phyloP scores from a whole-genome alignment of 768 basidiomycete species.

The Phaeotremella fagi region DNA sequence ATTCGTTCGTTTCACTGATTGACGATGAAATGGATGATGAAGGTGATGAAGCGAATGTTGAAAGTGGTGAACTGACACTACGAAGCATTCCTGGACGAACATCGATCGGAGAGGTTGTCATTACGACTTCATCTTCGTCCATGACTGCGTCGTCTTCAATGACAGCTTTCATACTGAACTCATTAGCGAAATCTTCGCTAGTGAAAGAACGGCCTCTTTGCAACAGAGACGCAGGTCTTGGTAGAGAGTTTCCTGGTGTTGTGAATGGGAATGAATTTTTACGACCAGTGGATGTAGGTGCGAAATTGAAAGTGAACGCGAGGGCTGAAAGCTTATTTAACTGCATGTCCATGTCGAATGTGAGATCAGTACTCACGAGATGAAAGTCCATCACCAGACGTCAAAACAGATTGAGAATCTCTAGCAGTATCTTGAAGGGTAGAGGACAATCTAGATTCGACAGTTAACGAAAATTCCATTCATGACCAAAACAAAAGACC shows the following conservation, averaged over 20 bases:
- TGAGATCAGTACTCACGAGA: conserved; percentile 21
- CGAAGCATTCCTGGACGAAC: conserved; percentile 15
- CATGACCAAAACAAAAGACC: background rate
- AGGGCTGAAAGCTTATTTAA: conserved; percentile 5
- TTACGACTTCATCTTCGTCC: conserved; percentile 7
- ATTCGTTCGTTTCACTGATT: background rate
- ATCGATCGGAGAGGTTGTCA: background rate
- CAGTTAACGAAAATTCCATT: background rate
- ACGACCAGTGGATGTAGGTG: conserved; percentile 3
- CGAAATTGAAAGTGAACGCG: conserved; percentile 20
- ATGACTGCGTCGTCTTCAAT: conserved; percentile 7
- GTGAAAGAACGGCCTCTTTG: conserved; percentile 43
- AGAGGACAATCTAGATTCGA: conserved; percentile 17
- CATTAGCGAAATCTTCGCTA: conserved; percentile 33
- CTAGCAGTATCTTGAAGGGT: conserved; percentile 14
- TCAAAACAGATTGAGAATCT: conserved; percentile 10
- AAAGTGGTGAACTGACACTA: conserved; percentile 16
- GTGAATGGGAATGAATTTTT: conserved; percentile 15
- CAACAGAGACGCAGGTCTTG: conserved; percentile 28
- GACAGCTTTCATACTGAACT: background rate
- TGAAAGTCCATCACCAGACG: conserved; percentile 18
- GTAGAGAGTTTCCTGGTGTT: conserved; percentile 6
- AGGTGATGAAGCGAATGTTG: conserved; percentile 10
- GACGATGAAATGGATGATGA: conserved; percentile 8
- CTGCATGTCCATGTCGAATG: background rate